Conservation (phyloP, 495 filamentous ascomycete genomes). For the Penicillium herquei region DNA sequence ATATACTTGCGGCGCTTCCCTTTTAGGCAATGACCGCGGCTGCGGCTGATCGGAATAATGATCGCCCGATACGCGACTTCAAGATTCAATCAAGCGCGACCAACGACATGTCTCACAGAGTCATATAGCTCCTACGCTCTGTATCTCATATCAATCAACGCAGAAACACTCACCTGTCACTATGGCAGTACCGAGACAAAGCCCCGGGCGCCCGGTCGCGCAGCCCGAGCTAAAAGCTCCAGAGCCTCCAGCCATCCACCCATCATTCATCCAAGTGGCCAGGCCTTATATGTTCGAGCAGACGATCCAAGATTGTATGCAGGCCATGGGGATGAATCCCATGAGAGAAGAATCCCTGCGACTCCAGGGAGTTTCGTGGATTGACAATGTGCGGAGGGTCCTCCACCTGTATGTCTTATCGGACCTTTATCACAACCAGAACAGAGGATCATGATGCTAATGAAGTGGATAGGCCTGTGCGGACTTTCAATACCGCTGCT, state of each 20-base stretch:
- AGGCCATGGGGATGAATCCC: slow-evolving; percentile 51
- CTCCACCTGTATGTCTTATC: slow-evolving; percentile 61
- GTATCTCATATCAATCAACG: no score
- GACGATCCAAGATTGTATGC: slow-evolving; percentile 57
- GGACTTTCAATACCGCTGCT: slow-evolving; percentile 80
- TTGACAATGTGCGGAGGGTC: slow-evolving; percentile 70
- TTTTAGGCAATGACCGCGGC: no score
- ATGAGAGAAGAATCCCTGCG: slow-evolving; percentile 67
- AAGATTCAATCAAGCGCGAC: no score
- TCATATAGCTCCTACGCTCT: no score
- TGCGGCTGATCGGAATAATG: no score
- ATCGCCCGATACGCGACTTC: no score
- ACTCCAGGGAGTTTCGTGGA: slow-evolving; percentile 75
- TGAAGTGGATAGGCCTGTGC: slow-evolving; percentile 58
- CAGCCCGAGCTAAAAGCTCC: slow-evolving; percentile 15
- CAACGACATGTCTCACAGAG: no score
- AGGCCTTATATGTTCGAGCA: slow-evolving; percentile 67
- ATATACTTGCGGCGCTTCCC: no score
- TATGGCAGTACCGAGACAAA: no score
- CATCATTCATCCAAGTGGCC: slow-evolving; percentile 69
- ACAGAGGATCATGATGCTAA: slow-evolving; percentile 11
- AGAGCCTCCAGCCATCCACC: slow-evolving; percentile 56
- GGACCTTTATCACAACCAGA: neutral
- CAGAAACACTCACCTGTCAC: no score
- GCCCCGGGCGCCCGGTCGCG: no score